Evolutionary conservation across 345 rosid species (phyloP).

Genomic region (Cardamine chenopodiifolia): DNA sequence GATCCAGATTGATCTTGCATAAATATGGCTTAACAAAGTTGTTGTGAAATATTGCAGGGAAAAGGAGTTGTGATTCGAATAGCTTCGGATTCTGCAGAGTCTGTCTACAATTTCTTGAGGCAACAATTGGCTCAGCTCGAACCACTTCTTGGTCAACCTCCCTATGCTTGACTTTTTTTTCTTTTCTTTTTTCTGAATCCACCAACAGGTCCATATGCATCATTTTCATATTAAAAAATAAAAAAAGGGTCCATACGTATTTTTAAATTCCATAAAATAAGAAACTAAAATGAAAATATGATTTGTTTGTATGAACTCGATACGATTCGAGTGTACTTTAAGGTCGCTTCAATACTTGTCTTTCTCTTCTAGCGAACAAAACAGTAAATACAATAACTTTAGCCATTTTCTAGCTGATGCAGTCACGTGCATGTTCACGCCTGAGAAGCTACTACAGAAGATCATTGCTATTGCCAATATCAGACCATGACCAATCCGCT

Average conservation of each 20-base stretch:
- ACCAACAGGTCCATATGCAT: not conserved
- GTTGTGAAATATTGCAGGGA: conserved; percentile 51
- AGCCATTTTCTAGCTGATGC: conserved; percentile 42
- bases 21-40: conserved; percentile 9
- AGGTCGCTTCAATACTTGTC: not conserved
- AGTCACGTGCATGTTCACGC: conserved; percentile 26
- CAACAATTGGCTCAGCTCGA: conserved; percentile 62
- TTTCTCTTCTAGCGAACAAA: not conserved
- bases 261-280: not conserved
- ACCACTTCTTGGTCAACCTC: conserved; percentile 69
- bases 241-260: too few relatives aligned
- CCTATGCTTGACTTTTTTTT: conserved; percentile 49
- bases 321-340: not conserved
- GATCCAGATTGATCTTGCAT: not conserved
- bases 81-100: conserved; percentile 81
- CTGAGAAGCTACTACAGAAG: conserved; percentile 9
- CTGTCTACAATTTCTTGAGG: conserved; percentile 75
- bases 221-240: too few relatives aligned
- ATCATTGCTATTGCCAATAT: conserved; percentile 21
- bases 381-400: not conserved
- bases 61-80: conserved; percentile 69
- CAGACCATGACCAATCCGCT: conserved; percentile 2
- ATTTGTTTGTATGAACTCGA: not conserved
- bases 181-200: not conserved
- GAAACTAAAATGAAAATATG: too few relatives aligned